phyloP scores from a whole-genome alignment of 768 basidiomycete species.

The Kwoniella botswanensis region DNA sequence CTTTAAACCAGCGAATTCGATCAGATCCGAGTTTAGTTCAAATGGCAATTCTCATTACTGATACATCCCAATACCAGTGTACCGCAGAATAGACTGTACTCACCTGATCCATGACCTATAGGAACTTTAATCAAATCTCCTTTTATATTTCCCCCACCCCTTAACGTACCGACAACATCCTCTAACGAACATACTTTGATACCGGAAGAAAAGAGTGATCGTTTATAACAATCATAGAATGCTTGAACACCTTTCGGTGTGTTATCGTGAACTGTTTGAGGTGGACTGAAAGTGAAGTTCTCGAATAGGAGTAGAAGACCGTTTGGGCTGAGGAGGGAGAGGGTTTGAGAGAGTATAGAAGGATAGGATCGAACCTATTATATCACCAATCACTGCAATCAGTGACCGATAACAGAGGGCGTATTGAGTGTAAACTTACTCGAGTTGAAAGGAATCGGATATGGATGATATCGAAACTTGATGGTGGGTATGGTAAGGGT shows the following conservation, averaged over 20 bases:
- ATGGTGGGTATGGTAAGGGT: constrained; percentile 25
- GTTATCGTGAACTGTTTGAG: neutral
- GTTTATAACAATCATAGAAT: neutral
- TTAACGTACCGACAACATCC: constrained; percentile 1
- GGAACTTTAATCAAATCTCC: constrained; percentile 15
- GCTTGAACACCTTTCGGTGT: neutral
- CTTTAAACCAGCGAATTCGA: neutral
- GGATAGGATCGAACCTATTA: neutral
- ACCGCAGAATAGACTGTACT: neutral
- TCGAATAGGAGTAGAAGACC: constrained; percentile 39
- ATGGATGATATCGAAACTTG: constrained; percentile 42
- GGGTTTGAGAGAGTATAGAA: neutral
- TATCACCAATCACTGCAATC: neutral
- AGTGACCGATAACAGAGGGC: too few species aligned
- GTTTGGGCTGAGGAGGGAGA: constrained; percentile 23
- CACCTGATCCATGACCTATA: constrained; percentile 2
- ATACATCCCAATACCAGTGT: too few species aligned
- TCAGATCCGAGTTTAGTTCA: neutral
- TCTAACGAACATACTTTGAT: neutral
- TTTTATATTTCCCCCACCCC: constrained; percentile 1
- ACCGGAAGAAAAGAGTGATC: neutral
- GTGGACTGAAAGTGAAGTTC: constrained; percentile 5
- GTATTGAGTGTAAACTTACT: constrained; percentile 15
- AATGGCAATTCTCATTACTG: neutral
- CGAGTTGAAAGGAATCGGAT: constrained; percentile 33